Percentiles rank a stretch among this genome's conserved stretches.
Conservation (phyloP, 2,329 filamentous ascomycete species). For the Stagonosporopsis rhizophila region DNA sequence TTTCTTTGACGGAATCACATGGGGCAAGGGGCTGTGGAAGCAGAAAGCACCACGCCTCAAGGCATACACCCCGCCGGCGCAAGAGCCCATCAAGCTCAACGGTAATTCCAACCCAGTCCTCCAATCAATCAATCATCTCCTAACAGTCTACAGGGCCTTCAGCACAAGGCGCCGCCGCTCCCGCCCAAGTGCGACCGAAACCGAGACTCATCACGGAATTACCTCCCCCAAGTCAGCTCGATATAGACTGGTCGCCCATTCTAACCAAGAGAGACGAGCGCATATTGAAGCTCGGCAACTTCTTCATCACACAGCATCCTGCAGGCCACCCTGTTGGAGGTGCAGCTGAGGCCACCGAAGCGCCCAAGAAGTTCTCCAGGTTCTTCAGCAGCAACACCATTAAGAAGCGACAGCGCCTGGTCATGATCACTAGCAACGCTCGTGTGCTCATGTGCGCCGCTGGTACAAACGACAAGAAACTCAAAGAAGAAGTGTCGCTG, state of each 20-base stretch:
- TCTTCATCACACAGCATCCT: constrained; percentile 82
- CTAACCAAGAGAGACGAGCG: constrained; percentile 89
- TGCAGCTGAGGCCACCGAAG: constrained; percentile 69
- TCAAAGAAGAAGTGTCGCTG: constrained; percentile 90
- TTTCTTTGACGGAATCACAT: constrained; percentile 88
- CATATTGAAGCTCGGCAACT: constrained; percentile 91
- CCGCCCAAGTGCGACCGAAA: constrained; percentile 61
- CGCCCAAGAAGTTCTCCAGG: constrained; percentile 82
- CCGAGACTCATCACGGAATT: constrained; percentile 86
- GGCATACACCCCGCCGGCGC: constrained; percentile 77
- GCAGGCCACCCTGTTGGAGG: constrained; percentile 76
- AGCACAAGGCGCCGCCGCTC: constrained; percentile 31
- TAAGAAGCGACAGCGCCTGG: constrained; percentile 90
- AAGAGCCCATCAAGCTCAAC: constrained; percentile 67
- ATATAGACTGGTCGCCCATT: constrained; percentile 98
- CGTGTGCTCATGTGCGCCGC: constrained; percentile 89
- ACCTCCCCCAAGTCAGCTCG: constrained; percentile 92
- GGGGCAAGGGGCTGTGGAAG: constrained; percentile 87
- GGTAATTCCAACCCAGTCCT: constrained; percentile 41
- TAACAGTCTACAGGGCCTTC: constrained; percentile 38
- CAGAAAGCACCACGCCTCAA: constrained; percentile 87
- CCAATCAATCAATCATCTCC: constrained; percentile 16
- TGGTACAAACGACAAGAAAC: constrained; percentile 93
- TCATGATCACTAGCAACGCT: constrained; percentile 93
- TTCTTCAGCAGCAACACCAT: constrained; percentile 92